Percentiles rank a stretch among this genome's conserved stretches.
Conservation (phyloP, 495 filamentous ascomycete species). For the Daldinia childiae region DNA sequence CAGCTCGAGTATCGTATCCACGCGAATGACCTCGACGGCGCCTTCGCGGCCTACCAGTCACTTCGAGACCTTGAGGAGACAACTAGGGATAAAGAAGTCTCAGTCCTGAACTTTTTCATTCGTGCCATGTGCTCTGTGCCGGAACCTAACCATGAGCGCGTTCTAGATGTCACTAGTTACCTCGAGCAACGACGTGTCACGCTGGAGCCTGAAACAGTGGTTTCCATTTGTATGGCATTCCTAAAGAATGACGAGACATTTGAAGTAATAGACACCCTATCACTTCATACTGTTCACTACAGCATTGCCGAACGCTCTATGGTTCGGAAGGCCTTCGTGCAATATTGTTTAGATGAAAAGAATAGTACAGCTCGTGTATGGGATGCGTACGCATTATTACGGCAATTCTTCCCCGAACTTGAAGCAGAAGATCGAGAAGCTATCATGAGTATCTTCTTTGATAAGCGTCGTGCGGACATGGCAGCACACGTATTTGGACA, state of each 20-base stretch:
- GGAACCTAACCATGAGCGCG: conserved; percentile 65
- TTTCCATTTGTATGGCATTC: conserved; percentile 73
- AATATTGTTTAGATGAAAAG: conserved; percentile 68
- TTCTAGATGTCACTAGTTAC: conserved; percentile 78
- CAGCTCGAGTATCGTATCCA: conserved; percentile 79
- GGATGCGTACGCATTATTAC: conserved; percentile 83
- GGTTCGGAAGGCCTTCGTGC: conserved; percentile 70
- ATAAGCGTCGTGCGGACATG: conserved; percentile 78
- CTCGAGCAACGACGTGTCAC: conserved; percentile 74
- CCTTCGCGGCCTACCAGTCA: conserved; percentile 68
- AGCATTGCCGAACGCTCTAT: conserved; percentile 68
- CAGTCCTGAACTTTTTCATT: conserved; percentile 78
- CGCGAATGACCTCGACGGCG: conserved; percentile 72
- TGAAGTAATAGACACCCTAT: conserved; percentile 80
- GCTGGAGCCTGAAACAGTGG: conserved; percentile 76
- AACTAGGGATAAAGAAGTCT: conserved; percentile 64
- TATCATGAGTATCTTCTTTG: conserved; percentile 87
- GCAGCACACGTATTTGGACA: conserved; percentile 86
- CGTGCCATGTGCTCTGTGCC: conserved; percentile 70
- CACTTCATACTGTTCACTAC: conserved; percentile 70
- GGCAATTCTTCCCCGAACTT: conserved; percentile 80
- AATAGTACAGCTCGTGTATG: conserved; percentile 72
- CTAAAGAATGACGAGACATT: conserved; percentile 75
- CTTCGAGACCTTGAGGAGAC: conserved; percentile 62
- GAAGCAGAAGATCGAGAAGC: conserved; percentile 66